A percentile compares a stretch with the other conserved stretches of the same genome.
Evolutionary conservation across 1,284 basidiomycete genomes (phyloP).

Genomic region (Leccinum insolens): DNA sequence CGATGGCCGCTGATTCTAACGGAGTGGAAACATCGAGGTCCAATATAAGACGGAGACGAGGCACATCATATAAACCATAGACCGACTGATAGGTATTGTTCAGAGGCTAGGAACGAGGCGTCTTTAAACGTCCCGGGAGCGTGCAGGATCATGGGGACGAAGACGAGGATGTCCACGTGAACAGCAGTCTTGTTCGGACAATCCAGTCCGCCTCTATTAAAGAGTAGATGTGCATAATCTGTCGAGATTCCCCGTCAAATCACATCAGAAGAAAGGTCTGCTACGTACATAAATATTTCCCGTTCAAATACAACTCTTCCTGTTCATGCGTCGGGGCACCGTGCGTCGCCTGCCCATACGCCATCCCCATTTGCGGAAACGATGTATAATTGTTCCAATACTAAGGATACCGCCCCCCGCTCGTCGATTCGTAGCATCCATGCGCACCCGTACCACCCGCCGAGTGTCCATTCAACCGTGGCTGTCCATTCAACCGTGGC

Average conservation of each 20-base stretch:
- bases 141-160: background rate
- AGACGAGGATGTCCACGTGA: background rate
- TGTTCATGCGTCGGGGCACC: conserved; percentile 21
- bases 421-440: conserved; percentile 23
- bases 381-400: conserved; percentile 67
- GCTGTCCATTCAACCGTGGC: no score
- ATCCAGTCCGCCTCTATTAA: background rate
- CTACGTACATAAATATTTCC: conserved; percentile 32
- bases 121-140: background rate
- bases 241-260: conserved; percentile 6
- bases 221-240: background rate
- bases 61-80: background rate
- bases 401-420: conserved; percentile 47
- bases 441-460: conserved; percentile 14
- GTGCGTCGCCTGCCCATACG: conserved; percentile 35
- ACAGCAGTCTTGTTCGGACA: background rate
- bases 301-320: conserved; percentile 26
- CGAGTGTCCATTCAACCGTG: background rate
- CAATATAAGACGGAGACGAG: background rate
- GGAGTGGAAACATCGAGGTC: background rate
- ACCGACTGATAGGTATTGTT: background rate
- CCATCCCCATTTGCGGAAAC: conserved; percentile 54
- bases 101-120: background rate
- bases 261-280: background rate
- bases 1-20: background rate